Evolutionary conservation across 495 filamentous ascomycete genomes (phyloP), one percentile per base, ranked within the genome.

Genomic region (Chaetomidium leptoderma): DNA sequence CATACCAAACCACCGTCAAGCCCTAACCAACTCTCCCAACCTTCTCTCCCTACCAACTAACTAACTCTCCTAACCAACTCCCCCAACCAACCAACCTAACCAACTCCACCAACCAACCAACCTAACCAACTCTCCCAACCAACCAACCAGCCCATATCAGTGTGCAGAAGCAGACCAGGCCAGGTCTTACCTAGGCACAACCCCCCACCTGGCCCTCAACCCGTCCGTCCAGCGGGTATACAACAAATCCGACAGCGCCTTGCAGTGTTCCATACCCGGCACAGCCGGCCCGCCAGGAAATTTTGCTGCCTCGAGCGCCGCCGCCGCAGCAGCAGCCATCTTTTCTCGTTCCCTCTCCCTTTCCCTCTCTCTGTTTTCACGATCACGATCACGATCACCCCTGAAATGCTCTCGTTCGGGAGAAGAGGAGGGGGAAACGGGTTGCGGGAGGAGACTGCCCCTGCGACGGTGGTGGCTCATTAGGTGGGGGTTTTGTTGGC

Each of bases 211-310:
- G 51, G 78, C 81, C 63, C 85, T 84, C 65, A 97, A 71, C 14
- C 90, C 91, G 58, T 95, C 89, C 1, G 87, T 80, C 93, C 93
- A 98, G 23, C 92, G 81, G 40, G 83, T 78, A 72, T 96, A 97
- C 19, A 98, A 80, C 27, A 96, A 86, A 73, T 97, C 91, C 11
- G 89, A 87, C 26, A 98, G 74, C 68, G 92, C 84, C 66, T 89
- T 90, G 55, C 87, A 88, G 70, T 96, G 90, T 68, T 96, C 91
- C 90, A 96, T 92, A 4, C 90, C 92, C 6, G 84, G 78, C 44
- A 81, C 74, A 23, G 81, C 59, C 2, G 67, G 72, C 8, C 75
- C 75, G 6, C 78, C 77, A 10, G 79, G 79, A 29, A 75, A 76
- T 53, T 75, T 77, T 1, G 73, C 76, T 1, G 73, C 71, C 60